Percentiles rank a stretch among this genome's conserved stretches.
Evolutionary conservation across 208 protist genomes (phyloP).

Genomic region (Leptomonas seymouri): DNA sequence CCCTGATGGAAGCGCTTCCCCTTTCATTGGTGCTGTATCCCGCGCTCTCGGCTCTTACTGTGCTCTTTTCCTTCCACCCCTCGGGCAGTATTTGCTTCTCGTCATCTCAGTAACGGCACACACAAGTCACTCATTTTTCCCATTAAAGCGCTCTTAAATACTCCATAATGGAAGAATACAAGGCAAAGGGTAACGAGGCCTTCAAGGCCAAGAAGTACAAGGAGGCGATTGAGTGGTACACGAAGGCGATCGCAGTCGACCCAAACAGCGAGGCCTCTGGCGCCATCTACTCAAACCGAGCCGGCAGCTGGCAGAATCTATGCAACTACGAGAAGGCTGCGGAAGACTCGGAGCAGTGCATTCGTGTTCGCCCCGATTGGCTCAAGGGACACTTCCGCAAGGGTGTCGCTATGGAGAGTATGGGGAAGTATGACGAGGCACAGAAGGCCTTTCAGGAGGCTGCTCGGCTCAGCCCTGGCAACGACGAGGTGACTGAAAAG

Average conservation of each 20-base stretch:
- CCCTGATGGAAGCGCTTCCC: background rate
- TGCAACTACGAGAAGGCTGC: slow-evolving; percentile 75
- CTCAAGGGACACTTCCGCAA: slow-evolving; percentile 93
- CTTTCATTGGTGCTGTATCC: no score
- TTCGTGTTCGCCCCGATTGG: slow-evolving; percentile 85
- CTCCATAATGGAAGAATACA: slow-evolving; percentile 79
- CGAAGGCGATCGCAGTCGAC: slow-evolving; percentile 85
- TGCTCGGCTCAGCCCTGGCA: slow-evolving; percentile 72
- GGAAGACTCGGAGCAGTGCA: slow-evolving; percentile 86
- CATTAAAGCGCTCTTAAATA: background rate
- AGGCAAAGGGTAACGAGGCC: slow-evolving; percentile 89
- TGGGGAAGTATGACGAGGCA: slow-evolving; percentile 82
- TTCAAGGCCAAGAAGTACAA: slow-evolving; percentile 90
- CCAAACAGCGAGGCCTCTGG: slow-evolving; percentile 76
- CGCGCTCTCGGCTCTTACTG: background rate
- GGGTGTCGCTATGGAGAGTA: slow-evolving; percentile 71
- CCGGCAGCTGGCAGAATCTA: slow-evolving; percentile 83
- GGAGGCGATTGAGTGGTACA: slow-evolving; percentile 92
- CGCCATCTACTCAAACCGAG: slow-evolving; percentile 91
- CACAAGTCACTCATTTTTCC: background rate
- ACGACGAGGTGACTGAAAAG: slow-evolving; percentile 82
- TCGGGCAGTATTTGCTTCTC: slow-evolving; percentile 6
- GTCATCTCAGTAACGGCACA: background rate
- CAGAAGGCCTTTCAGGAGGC: slow-evolving; percentile 81
- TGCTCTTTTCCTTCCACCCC: slow-evolving; percentile 10